phyloP scores from a whole-genome alignment of 371 early-diverging fungal genomes.

The Fennellomyces sp. region DNA sequence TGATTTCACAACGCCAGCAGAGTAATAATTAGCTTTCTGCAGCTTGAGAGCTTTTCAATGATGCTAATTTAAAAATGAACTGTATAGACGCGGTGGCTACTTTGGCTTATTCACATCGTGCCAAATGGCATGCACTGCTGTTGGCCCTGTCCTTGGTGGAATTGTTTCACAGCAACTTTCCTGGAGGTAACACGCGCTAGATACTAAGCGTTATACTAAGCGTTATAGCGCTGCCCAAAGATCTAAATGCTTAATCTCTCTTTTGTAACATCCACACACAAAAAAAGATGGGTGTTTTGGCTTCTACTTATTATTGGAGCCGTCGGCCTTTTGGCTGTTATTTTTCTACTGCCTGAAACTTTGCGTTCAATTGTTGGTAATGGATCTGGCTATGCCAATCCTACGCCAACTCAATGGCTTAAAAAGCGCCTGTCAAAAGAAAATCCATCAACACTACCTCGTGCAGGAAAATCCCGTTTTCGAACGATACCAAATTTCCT shows the following conservation, averaged over 20 bases:
- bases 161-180: slow-evolving; percentile 5
- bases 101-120: slow-evolving; percentile 55
- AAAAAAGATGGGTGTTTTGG: slow-evolving; percentile 47
- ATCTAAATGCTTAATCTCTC: not conserved
- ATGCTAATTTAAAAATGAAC: not conserved
- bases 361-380: slow-evolving; percentile 44
- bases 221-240: not conserved
- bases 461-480: not conserved
- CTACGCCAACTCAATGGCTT: slow-evolving; percentile 20
- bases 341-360: slow-evolving; percentile 62
- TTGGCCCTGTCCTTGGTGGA: slow-evolving; percentile 48
- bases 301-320: slow-evolving; percentile 49
- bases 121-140: slow-evolving; percentile 27
- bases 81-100: slow-evolving; percentile 42
- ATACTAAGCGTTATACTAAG: not conserved
- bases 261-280: slow-evolving; percentile 17
- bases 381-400: slow-evolving; percentile 24
- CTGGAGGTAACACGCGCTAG: slow-evolving; percentile 7
- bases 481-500: slow-evolving; percentile 5
- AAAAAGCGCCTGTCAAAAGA: not conserved
- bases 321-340: slow-evolving; percentile 38
- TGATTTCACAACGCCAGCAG: slow-evolving; percentile 54
- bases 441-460: not conserved
- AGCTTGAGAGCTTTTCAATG: not conserved
- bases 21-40: slow-evolving; percentile 14